Evolutionary conservation across 805 yeast genomes (phyloP).

Genomic region (Starmerella floricola): DNA sequence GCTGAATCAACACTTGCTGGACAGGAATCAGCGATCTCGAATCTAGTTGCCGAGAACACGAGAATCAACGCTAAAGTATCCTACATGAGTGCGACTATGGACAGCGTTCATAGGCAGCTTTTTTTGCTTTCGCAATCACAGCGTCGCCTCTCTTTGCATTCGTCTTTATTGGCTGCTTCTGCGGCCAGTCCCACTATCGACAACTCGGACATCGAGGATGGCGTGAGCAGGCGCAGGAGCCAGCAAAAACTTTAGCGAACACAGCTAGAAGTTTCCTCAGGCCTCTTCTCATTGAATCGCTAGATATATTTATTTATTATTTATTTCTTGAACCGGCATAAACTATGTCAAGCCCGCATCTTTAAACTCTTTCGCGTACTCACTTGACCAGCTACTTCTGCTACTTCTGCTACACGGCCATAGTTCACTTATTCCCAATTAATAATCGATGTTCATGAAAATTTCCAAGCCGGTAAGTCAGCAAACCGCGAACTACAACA

Average conservation of each 20-base stretch:
- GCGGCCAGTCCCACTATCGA: neutral
- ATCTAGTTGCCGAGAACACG: conserved; percentile 28
- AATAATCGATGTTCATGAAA: neutral
- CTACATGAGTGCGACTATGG: conserved; percentile 25
- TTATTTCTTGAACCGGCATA: no score
- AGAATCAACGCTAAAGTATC: conserved; percentile 28
- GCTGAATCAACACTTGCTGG: conserved; percentile 26
- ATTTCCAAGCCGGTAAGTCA: neutral
- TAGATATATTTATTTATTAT: neutral
- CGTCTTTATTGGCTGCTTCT: neutral
- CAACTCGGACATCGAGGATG: neutral
- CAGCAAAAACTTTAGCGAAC: conserved; percentile 5
- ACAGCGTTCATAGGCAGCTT: conserved; percentile 30
- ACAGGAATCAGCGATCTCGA: conserved; percentile 27
- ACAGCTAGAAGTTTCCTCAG: no score
- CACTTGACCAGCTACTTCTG: no score
- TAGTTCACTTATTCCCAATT: neutral
- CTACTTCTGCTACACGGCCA: no score
- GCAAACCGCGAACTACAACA: neutral
- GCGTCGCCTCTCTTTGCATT: conserved; percentile 12
- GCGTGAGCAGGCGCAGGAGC: neutral
- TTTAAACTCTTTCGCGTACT: no score
- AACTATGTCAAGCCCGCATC: no score
- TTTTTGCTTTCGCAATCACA: conserved; percentile 23
- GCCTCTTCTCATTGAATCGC: no score